Conservation (phyloP, 1,139 yeast species). For the Debaryomycetaceae sp. region DNA sequence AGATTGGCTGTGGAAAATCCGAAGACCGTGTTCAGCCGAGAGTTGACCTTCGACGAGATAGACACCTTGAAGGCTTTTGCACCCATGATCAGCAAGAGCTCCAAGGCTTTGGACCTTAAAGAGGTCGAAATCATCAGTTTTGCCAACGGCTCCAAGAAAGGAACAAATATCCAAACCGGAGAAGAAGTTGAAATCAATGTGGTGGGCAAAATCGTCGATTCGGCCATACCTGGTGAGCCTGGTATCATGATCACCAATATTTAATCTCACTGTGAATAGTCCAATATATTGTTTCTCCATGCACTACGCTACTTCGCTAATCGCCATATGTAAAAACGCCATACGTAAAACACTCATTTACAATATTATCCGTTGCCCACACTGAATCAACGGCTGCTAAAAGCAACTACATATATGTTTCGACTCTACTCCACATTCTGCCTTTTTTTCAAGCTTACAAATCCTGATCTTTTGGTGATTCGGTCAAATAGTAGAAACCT, state of each 20-base stretch:
- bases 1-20: constrained; percentile 70
- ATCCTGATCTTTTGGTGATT: too few species aligned
- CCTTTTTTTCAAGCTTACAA: too few species aligned
- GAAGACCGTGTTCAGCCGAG: constrained; percentile 79
- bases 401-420: too few species aligned
- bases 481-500: too few species aligned
- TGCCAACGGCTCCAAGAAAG: constrained; percentile 58
- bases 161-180: constrained; percentile 65
- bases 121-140: constrained; percentile 56
- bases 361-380: too few species aligned
- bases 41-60: constrained; percentile 76
- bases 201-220: constrained; percentile 68
- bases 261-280: constrained; percentile 9
- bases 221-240: constrained; percentile 92
- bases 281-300: background rate
- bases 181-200: constrained; percentile 62
- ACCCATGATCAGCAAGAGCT: constrained; percentile 57
- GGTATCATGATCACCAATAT: constrained; percentile 74
- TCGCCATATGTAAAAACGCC: too few species aligned
- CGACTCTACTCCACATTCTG: too few species aligned
- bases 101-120: constrained; percentile 58
- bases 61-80: constrained; percentile 60
- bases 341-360: too few species aligned
- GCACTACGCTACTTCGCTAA: too few species aligned
- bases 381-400: too few species aligned